Conservation (phyloP, 495 filamentous ascomycete species). For the Trichoderma erinaceum region DNA sequence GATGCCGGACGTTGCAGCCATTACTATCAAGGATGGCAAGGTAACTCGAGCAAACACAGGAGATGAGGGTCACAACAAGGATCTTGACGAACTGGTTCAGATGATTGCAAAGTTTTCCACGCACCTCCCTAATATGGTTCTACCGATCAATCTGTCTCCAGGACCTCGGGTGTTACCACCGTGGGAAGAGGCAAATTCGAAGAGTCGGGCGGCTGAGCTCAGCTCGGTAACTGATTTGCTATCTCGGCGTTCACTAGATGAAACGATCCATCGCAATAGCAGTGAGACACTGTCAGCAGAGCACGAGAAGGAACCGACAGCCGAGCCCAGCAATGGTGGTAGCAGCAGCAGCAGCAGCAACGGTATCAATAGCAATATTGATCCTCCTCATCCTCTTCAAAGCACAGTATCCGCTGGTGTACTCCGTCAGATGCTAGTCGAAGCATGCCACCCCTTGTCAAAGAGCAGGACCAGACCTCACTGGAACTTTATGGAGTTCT, state of each 20-base stretch:
- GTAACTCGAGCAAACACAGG: slow-evolving; percentile 38
- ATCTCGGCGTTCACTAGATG: slow-evolving; percentile 8
- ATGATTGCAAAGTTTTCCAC: slow-evolving; percentile 65
- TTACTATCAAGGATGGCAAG: slow-evolving; percentile 47
- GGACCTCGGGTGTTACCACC: slow-evolving; percentile 70
- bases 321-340: not conserved
- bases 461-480: slow-evolving; percentile 46
- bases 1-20: slow-evolving; percentile 31
- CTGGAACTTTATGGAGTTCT: slow-evolving; percentile 52
- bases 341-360: not conserved
- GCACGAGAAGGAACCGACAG: not conserved
- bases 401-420: slow-evolving; percentile 31
- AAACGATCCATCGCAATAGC: not conserved
- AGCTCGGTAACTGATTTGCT: slow-evolving; percentile 12
- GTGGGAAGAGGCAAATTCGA: slow-evolving; percentile 43
- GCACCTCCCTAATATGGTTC: slow-evolving; percentile 71
- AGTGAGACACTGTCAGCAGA: not conserved
- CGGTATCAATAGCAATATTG: not conserved
- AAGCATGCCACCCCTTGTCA: slow-evolving; percentile 54
- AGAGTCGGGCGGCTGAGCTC: not conserved
- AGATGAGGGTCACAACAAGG: slow-evolving; percentile 42
- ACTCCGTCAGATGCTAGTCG: slow-evolving; percentile 46
- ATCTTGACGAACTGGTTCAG: slow-evolving; percentile 54
- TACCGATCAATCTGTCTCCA: slow-evolving; percentile 74
- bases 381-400: not conserved